These are phyloP conservation scores for Saccharomyces eubayanus DNA, from an alignment of 805 yeast species.

Conservation along the genomic window DNA sequence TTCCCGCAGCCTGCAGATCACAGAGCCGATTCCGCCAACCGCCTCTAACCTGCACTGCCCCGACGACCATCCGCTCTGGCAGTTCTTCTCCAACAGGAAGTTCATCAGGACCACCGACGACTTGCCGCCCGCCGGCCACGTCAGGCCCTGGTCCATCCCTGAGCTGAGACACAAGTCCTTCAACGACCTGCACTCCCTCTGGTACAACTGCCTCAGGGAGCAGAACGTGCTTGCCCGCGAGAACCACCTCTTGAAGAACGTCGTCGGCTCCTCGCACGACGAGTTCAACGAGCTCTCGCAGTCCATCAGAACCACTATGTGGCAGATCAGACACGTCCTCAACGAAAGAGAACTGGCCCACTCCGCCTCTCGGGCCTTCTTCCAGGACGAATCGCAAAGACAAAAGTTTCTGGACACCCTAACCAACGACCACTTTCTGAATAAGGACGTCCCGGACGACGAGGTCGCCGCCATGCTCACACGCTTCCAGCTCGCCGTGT, in stretches of 20 bases:
- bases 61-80: constrained; percentile 92
- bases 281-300: constrained; percentile 32
- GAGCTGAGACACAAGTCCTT: constrained; percentile 87
- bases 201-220: constrained; percentile 83
- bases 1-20: constrained; percentile 38
- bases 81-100: constrained; percentile 63
- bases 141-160: constrained; percentile 74
- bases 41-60: constrained; percentile 60
- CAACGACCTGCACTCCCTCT: constrained; percentile 82
- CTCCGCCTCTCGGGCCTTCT: constrained; percentile 45
- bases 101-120: constrained; percentile 54
- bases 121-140: constrained; percentile 39
- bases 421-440: neutral
- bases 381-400: constrained; percentile 22
- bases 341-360: constrained; percentile 75
- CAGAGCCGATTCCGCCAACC: constrained; percentile 82
- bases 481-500: constrained; percentile 73
- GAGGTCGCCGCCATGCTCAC: constrained; percentile 61
- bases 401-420: neutral
- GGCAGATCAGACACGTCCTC: constrained; percentile 77
- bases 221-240: constrained; percentile 75
- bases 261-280: constrained; percentile 35
- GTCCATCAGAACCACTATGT: constrained; percentile 53
- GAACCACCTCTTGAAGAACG: constrained; percentile 45
- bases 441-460: constrained; percentile 41